Evolutionary conservation across 768 basidiomycete species (phyloP), one percentile per base, ranked within the genome.

Genomic region (Kwoniella pini): DNA sequence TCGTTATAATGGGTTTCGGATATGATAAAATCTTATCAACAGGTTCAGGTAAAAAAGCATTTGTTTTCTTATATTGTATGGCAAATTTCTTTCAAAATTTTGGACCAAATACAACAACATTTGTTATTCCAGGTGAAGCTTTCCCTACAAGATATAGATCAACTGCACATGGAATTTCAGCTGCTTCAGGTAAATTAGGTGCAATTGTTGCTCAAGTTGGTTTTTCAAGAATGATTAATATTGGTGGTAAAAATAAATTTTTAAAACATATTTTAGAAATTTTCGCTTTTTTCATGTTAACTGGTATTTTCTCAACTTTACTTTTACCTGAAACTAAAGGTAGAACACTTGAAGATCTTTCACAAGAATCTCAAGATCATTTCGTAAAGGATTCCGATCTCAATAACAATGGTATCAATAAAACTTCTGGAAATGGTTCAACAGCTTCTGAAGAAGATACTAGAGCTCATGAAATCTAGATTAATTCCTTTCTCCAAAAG

Each of bases 51-150:
- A 72, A 74, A 58, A 72, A 70, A 39, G 53, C 53, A 10, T 69
- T 69, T 54, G 72, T 74, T 5, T 73, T 74, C 54, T 63, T 79
- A 27, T 80, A 80, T 68, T 78, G 77, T 59, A 63, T 80, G 54
- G 78, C 79, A 59, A 79, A 80, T 70, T 77, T 79, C 53, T 80
- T 79, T 73, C 71, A 77, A 53, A 78, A 77, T 69, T 76, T 76
- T 56, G 75, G 72, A 28, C 74, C 74, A 31, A 75, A 74, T 67
- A 71, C 67, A 12, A 78, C 76, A n/a, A 78, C 76, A 7, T 55
- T 75, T 52, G 60, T 77, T 39, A 71, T 79, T 51, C 79, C 79
- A 44, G 79, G 79, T 46, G 79, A 80, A 65, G 70, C 71, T 46
- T 79, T 79, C 76, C 79, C 79, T 19, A 80, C 79, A 4, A 68